Base-by-base conservation (phyloP, 2,329 filamentous ascomycete species). In the Zarea fungicola region DNA sequence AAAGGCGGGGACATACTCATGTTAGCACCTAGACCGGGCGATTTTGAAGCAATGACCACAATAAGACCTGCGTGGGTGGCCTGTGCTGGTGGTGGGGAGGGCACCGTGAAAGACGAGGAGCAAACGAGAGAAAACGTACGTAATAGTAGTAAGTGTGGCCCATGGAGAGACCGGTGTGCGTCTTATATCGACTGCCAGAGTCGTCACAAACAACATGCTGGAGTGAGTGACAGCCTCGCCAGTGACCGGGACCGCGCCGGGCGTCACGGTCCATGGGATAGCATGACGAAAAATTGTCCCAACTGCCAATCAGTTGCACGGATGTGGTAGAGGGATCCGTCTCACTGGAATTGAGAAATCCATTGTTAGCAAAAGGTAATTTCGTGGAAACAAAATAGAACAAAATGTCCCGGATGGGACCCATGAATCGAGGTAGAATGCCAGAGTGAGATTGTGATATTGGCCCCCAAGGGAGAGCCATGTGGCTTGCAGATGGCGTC, bases 101-200 rank as follows among this genome's bases (percentile, higher is more conserved):
- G 39, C 26, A 34, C 16, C 26, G 39, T 32, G 34, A 50, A 29
- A 25, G 18, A 54, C 44, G 44, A 46, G 48, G 55, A 52, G 36
- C 19, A 42, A 37, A 42, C 41, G 25, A 35, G 25, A 21, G 41
- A 29, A 41, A 37, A 76, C 87, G 70, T 73, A 95, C 89, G 70
- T 93, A 96, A 74, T 95, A 97, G 78, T 92, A 96, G 68, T 96
- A 96, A 14, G 85, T 93, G 52, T 86, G 83, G 37, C 91, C 91
- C 87, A 96, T 96, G 67, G 86, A 93, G 55, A 96, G 76, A 45
- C 87, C 91, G 50, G 90, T 90, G 57, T 80, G 80, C 58, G 89
- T 80, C 70, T 74, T 57, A 40, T 51, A 51, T 52, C 53, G 56
- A 44, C 73, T 66, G 42, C 73, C 64, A 52, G 84, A 76, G 50